phyloP scores from a whole-genome alignment of 1,139 yeast genomes.

The Magnusiomyces fungicola region DNA sequence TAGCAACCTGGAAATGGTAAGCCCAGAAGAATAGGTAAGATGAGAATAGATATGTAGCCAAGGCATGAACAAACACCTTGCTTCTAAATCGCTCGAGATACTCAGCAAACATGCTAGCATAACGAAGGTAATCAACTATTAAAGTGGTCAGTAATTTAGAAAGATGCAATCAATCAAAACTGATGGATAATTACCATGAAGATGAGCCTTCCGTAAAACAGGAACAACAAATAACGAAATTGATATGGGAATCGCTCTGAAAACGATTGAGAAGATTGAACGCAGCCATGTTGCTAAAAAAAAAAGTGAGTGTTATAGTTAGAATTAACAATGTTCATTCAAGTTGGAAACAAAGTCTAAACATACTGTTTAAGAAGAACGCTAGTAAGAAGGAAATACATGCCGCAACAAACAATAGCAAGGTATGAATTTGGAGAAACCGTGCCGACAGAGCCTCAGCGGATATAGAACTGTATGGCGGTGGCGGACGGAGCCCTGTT shows the following conservation, averaged over 20 bases:
- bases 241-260: slow-evolving; percentile 21
- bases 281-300: slow-evolving; percentile 17
- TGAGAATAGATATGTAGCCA: slow-evolving; percentile 37
- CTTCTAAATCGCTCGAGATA: slow-evolving; percentile 42
- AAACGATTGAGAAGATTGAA: slow-evolving; percentile 23
- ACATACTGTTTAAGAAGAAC: slow-evolving; percentile 15
- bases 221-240: slow-evolving; percentile 23
- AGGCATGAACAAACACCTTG: slow-evolving; percentile 35
- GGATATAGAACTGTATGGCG: slow-evolving; percentile 10
- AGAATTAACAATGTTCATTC: slow-evolving; percentile 9
- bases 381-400: slow-evolving; percentile 16
- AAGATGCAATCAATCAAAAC: not conserved
- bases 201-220: slow-evolving; percentile 26
- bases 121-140: slow-evolving; percentile 11
- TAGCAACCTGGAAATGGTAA: slow-evolving; percentile 30
- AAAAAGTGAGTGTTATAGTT: too few relatives aligned
- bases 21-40: slow-evolving; percentile 34
- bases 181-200: slow-evolving; percentile 18
- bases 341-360: not conserved
- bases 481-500: slow-evolving; percentile 1
- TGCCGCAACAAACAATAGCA: slow-evolving; percentile 22
- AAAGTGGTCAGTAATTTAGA: not conserved
- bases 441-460: slow-evolving; percentile 26
- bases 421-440: slow-evolving; percentile 24
- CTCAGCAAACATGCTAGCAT: slow-evolving; percentile 20